Conservation (phyloP, 2,329 filamentous ascomycete species). For the Diaporthe ampelina region DNA sequence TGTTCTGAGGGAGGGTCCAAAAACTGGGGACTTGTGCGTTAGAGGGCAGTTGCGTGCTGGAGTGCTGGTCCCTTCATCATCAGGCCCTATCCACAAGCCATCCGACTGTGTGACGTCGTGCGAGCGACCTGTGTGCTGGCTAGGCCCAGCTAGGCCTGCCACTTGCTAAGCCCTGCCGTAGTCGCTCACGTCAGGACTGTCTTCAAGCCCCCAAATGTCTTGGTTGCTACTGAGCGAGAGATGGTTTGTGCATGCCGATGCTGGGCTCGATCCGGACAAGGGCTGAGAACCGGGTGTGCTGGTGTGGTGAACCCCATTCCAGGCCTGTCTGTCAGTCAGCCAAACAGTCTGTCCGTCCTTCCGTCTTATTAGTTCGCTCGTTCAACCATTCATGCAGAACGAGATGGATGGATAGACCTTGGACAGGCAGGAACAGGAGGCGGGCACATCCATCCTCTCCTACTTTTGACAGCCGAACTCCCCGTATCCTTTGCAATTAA, state of each 20-base stretch:
- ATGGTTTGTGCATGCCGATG: slow-evolving; percentile 1
- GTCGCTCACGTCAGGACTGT: slow-evolving; percentile 7
- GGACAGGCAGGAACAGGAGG: neutral
- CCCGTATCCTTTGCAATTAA: slow-evolving; percentile 16
- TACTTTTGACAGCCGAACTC: slow-evolving; percentile 18
- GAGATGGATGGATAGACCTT: slow-evolving; percentile 3
- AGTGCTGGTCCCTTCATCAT: slow-evolving; percentile 22
- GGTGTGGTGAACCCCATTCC: too few relatives aligned
- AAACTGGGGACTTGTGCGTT: slow-evolving; percentile 3
- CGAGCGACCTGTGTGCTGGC: neutral
- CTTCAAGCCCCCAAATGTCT: neutral
- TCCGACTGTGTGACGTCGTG: slow-evolving; percentile 25
- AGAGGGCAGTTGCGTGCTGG: slow-evolving; percentile 7
- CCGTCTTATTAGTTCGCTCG: neutral
- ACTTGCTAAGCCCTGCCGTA: neutral
- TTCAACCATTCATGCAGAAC: neutral
- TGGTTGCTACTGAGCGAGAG: neutral
- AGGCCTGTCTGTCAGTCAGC: too few relatives aligned
- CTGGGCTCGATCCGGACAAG: neutral
- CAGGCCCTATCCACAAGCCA: slow-evolving; percentile 12
- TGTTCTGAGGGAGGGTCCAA: slow-evolving; percentile 8
- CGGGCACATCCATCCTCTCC: neutral
- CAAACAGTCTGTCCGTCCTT: neutral
- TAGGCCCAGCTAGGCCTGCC: neutral
- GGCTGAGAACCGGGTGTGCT: neutral